phyloP scores from a whole-genome alignment of 1,284 basidiomycete genomes.

The Apiotrichum brassicae region DNA sequence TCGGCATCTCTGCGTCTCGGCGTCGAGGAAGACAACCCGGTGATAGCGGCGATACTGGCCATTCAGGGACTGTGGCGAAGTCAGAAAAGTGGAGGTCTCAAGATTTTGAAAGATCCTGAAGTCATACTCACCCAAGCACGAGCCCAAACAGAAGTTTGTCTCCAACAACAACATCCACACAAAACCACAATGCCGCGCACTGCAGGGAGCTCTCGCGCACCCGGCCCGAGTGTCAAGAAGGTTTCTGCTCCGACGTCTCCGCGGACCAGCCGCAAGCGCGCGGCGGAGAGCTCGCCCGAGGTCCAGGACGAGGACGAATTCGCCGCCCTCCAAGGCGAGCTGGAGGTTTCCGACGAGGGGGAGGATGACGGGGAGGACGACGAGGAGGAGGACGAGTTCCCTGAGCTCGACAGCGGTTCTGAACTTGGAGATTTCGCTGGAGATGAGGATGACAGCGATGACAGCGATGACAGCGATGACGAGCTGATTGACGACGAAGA shows the following conservation, averaged over 20 bases:
- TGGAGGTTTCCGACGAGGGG: constrained; percentile 18
- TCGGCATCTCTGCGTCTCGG: too few species aligned
- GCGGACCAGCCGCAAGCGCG: constrained; percentile 9
- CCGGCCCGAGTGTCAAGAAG: background rate
- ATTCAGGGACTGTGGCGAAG: constrained; percentile 5
- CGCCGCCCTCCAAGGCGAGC: constrained; percentile 31
- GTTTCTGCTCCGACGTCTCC: background rate
- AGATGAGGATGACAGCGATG: constrained; percentile 22
- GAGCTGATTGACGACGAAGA: constrained; percentile 41
- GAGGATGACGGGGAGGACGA: constrained; percentile 29
- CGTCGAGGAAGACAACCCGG: too few species aligned
- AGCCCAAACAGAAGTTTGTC: background rate
- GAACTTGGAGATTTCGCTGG: constrained; percentile 49
- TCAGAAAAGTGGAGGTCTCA: constrained; percentile 9
- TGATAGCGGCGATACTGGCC: background rate
- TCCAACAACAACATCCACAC: background rate
- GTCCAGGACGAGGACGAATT: constrained; percentile 22
- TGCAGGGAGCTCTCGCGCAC: constrained; percentile 2
- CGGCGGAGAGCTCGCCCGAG: constrained; percentile 6
- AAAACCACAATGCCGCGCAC: constrained; percentile 13
- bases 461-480: constrained; percentile 26
- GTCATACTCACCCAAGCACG: background rate
- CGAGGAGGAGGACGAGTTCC: constrained; percentile 41
- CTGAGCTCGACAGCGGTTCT: constrained; percentile 49
- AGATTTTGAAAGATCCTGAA: constrained; percentile 12